A percentile compares a stretch with the other conserved stretches of the same genome.
Conservation (phyloP, 2,329 filamentous ascomycete genomes). For the Aspergillus ruber region DNA sequence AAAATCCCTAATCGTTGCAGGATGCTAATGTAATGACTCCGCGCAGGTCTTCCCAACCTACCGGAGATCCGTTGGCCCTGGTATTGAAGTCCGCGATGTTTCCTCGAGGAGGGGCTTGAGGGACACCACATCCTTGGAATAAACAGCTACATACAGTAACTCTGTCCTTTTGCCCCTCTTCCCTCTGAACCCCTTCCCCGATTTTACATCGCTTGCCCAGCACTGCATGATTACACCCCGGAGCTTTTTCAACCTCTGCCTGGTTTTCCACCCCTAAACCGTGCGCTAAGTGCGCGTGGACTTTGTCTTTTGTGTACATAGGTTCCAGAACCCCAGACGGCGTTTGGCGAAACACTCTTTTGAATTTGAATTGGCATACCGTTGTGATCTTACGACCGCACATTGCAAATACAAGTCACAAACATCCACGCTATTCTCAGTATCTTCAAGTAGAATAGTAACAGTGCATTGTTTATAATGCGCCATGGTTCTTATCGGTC, state of each 20-base stretch:
- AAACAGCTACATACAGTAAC: slow-evolving; percentile 5
- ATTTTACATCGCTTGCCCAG: not conserved
- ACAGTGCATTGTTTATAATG: not conserved
- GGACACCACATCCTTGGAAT: slow-evolving; percentile 65
- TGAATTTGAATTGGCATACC: slow-evolving; percentile 2
- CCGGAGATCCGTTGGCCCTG: slow-evolving; percentile 66
- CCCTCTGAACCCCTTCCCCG: too few relatives aligned
- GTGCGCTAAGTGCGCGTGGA: slow-evolving; percentile 12
- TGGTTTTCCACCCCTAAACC: slow-evolving; percentile 1
- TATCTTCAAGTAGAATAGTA: not conserved
- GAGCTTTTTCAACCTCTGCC: not conserved
- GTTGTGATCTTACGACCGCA: not conserved
- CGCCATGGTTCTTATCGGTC: too few relatives aligned
- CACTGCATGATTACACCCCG: not conserved
- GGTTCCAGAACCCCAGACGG: slow-evolving; percentile 21
- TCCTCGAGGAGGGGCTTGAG: slow-evolving; percentile 53
- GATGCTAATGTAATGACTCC: not conserved
- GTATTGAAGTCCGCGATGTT: slow-evolving; percentile 71
- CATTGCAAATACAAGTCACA: not conserved
- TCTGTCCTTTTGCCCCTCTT: too few relatives aligned
- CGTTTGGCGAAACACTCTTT: slow-evolving; percentile 21
- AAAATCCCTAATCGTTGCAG: not conserved
- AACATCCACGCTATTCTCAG: not conserved
- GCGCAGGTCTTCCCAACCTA: slow-evolving; percentile 53
- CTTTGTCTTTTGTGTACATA: slow-evolving; percentile 27